A percentile compares a stretch with the other conserved stretches of the same genome.
Conservation (phyloP, 257 asterid genomes). For the Plantago elongata region DNA sequence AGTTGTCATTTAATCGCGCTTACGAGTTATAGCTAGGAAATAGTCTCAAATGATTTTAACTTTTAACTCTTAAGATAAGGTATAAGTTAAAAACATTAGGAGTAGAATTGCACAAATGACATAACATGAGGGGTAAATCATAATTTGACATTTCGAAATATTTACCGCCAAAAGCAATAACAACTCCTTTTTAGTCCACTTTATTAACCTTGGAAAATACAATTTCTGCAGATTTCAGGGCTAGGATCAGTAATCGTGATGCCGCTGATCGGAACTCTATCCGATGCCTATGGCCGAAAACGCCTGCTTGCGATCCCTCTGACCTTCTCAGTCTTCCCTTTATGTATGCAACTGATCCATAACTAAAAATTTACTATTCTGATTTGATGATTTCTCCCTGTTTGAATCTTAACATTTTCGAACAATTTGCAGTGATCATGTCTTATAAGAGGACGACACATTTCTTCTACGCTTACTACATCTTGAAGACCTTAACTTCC, state of each 20-base stretch:
- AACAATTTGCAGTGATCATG: conserved; percentile 23
- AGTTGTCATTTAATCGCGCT: too few species aligned
- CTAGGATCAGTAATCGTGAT: conserved; percentile 47
- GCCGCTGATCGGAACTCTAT: conserved; percentile 56
- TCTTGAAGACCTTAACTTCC: conserved; percentile 32
- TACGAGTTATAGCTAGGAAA: too few species aligned
- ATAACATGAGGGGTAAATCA: too few species aligned
- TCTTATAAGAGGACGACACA: conserved; percentile 31
- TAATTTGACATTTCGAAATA: too few species aligned
- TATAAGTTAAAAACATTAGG: too few species aligned
- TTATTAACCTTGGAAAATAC: background rate
- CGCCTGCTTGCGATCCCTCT: conserved; percentile 44
- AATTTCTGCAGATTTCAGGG: conserved; percentile 41
- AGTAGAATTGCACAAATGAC: too few species aligned
- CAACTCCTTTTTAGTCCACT: background rate
- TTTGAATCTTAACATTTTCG: background rate
- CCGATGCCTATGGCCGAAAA: conserved; percentile 55
- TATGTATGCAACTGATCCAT: conserved; percentile 22
- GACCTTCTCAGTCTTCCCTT: conserved; percentile 37
- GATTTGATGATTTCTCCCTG: background rate
- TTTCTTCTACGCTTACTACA: conserved; percentile 39
- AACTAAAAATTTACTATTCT: background rate
- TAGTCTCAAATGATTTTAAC: too few species aligned
- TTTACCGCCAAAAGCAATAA: too few species aligned
- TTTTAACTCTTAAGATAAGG: too few species aligned